Base-by-base conservation (phyloP, 1,284 basidiomycete genomes). In the Puccinia coronata region DNA sequence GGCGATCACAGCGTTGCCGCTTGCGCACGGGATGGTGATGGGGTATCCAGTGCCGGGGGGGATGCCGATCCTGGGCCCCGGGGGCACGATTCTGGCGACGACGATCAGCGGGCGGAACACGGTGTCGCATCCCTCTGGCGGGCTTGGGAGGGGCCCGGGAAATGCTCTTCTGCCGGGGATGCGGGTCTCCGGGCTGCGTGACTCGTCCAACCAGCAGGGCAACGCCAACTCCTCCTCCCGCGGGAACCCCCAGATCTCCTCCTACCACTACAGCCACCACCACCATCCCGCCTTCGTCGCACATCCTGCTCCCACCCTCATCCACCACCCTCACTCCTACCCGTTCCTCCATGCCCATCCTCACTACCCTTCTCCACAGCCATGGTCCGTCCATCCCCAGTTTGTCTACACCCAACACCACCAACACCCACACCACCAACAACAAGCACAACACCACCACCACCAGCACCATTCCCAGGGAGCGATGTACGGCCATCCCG, bases 31-130 rank as follows among this genome's bases (percentile, higher is more conserved):
- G 16, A 28, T 71, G 31, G 77, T 31, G 20, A 47, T 71, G 25
- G 79, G 70, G 25, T 65, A 53, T 31, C 47, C 61, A 16, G 25
- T 55, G 11, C 70, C 55, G 11, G 67, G 41, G 18, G 65, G 51
- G 28, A 51, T 71, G 20, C 78, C 78, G 55, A 59, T 80, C 36
- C 41, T 69, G 8, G 47, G 70, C 3, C 53, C 49, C 5, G 55
- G 51, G 3, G 79, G 71, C 20, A 63, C 69, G 14, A 81, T 74
- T 8, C 25, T 61, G 4, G 67, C 51, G 28, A 74, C 55, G 16
- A 72, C 53, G 47, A 74, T 74, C 43, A 81, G 79, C 25, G 79
- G 79, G 12, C 79, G 79, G n/a, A 81, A 81, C 53, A 81, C 79
- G 28, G 8, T 81, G 9, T 81, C 79, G 2, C 79, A 81, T 81